phyloP scores from a whole-genome alignment of 163 green algal genomes.

The Volvox carteri region DNA sequence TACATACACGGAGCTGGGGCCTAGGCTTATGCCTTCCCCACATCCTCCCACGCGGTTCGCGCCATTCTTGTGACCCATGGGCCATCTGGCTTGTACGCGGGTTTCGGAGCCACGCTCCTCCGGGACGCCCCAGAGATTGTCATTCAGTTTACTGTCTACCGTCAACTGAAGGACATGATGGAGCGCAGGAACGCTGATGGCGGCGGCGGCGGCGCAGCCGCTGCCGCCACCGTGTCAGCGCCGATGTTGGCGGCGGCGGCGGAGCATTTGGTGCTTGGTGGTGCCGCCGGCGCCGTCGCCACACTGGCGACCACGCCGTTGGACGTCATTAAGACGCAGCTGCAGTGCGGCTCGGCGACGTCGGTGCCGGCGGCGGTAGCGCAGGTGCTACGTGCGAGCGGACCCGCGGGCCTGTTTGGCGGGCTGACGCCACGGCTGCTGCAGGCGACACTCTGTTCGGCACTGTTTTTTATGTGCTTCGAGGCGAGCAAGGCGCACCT shows the following conservation, averaged over 20 bases:
- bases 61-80: slow-evolving; percentile 71
- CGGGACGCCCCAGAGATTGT: slow-evolving; percentile 85
- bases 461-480: slow-evolving; percentile 85
- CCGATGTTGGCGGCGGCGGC: neutral
- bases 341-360: slow-evolving; percentile 76
- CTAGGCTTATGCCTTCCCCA: slow-evolving; percentile 77
- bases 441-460: slow-evolving; percentile 79
- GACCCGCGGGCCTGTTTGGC: slow-evolving; percentile 67
- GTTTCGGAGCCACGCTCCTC: slow-evolving; percentile 83
- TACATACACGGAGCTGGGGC: too few species aligned
- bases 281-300: slow-evolving; percentile 75
- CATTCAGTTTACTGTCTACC: slow-evolving; percentile 84
- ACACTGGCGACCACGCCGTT: slow-evolving; percentile 84
- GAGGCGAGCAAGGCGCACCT: slow-evolving; percentile 83
- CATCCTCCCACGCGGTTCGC: slow-evolving; percentile 64
- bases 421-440: slow-evolving; percentile 77
- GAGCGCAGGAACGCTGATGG: neutral
- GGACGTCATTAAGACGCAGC: slow-evolving; percentile 84
- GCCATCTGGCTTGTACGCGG: slow-evolving; percentile 78
- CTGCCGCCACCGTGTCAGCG: neutral
- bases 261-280: slow-evolving; percentile 84
- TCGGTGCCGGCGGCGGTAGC: slow-evolving; percentile 4
- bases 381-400: slow-evolving; percentile 56
- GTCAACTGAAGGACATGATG: slow-evolving; percentile 49
- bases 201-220: neutral